Percentiles rank a stretch among this genome's conserved stretches.
phyloP scores from a whole-genome alignment of 768 basidiomycete species.

The Termitomyces sp. region DNA sequence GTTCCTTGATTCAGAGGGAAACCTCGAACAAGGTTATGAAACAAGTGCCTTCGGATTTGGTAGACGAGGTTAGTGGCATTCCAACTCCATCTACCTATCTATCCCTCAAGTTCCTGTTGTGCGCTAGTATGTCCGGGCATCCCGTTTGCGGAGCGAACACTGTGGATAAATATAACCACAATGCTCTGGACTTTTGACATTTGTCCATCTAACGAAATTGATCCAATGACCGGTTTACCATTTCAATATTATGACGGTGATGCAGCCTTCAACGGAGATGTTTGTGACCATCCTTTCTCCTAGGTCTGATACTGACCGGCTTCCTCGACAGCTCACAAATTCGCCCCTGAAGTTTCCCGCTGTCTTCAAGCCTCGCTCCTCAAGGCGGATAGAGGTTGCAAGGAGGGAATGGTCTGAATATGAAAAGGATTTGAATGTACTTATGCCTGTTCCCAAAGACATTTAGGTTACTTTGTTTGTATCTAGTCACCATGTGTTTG shows the following conservation, averaged over 20 bases:
- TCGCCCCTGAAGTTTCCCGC: not conserved
- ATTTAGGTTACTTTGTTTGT: not conserved
- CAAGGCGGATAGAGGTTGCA: not conserved
- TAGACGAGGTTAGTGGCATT: not conserved
- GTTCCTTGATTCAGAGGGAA: not conserved
- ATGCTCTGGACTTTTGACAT: not conserved
- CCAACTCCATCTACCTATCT: not conserved
- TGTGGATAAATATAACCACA: not conserved
- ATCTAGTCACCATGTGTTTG: not conserved
- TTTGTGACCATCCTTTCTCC: not conserved
- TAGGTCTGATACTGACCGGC: not conserved
- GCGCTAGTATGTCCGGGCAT: not conserved
- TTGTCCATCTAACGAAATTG: not conserved
- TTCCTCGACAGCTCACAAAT: not conserved
- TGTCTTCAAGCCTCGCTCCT: not conserved
- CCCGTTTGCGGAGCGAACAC: not conserved
- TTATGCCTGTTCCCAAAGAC: not conserved
- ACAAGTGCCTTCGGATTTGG: not conserved
- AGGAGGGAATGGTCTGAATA: not conserved
- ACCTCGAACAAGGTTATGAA: not conserved
- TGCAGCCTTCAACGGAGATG: not conserved
- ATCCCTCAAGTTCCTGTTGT: not conserved
- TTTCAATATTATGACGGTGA: not conserved
- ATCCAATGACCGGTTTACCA: not conserved
- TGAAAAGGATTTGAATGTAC: not conserved